A percentile compares a stretch with the other conserved stretches of the same genome.
phyloP scores from a whole-genome alignment of 176 grass and related monocot species.

The Musa schizocarpa region DNA sequence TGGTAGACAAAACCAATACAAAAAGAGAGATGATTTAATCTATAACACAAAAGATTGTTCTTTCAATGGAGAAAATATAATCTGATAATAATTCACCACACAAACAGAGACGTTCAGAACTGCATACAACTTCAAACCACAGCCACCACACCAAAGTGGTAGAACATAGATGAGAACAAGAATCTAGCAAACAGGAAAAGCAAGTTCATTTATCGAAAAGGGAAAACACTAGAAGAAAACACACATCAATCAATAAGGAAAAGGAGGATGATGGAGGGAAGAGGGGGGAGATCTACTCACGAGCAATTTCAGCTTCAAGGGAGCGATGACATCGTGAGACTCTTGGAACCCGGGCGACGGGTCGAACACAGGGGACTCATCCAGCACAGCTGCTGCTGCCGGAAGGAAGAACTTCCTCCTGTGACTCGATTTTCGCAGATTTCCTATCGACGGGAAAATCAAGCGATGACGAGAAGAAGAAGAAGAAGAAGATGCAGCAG shows the following conservation, averaged over 20 bases:
- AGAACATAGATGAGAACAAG: neutral
- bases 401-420: slow-evolving; percentile 1
- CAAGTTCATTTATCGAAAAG: no score
- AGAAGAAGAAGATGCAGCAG: neutral
- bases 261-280: neutral
- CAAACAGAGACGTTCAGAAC: neutral
- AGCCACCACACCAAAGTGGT: neutral
- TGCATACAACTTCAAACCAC: neutral
- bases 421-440: neutral
- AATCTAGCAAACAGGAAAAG: neutral
- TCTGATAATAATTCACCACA: neutral
- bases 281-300: slow-evolving; percentile 14
- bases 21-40: no score
- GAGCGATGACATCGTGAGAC: slow-evolving; percentile 13
- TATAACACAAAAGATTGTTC: no score
- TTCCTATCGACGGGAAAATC: neutral
- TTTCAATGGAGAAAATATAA: no score
- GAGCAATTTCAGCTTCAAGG: slow-evolving; percentile 52
- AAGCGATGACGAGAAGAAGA: neutral
- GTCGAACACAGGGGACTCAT: neutral
- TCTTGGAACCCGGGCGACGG: neutral
- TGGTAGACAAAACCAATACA: no score
- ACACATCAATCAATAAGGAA: neutral
- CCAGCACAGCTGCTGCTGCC: slow-evolving; percentile 28
- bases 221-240: neutral